phyloP scores from a whole-genome alignment of 2,329 filamentous ascomycete genomes.

The Fusarium ramigenum region DNA sequence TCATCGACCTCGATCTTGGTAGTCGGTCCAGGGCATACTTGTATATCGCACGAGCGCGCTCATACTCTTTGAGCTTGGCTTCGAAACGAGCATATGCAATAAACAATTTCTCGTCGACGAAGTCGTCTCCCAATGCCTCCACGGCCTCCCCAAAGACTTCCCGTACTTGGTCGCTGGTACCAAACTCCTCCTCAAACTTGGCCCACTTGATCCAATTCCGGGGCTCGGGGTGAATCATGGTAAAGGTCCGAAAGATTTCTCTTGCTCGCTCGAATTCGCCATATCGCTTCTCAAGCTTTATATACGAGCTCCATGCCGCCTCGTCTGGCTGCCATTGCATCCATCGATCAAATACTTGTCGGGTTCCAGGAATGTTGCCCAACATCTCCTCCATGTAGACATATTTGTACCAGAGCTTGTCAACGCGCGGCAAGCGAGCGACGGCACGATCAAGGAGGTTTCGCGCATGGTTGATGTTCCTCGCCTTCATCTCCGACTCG shows the following conservation, averaged over 20 bases:
- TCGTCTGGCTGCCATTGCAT: constrained; percentile 98
- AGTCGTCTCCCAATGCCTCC: constrained; percentile 90
- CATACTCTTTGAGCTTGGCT: constrained; percentile 92
- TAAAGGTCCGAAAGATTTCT: constrained; percentile 89
- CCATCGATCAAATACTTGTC: constrained; percentile 97
- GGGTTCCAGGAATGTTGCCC: constrained; percentile 89
- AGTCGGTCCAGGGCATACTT: constrained; percentile 95
- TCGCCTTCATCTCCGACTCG: constrained; percentile 90
- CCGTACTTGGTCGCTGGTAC: constrained; percentile 88
- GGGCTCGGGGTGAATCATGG: constrained; percentile 90
- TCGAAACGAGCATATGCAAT: constrained; percentile 96
- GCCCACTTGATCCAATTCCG: constrained; percentile 99
- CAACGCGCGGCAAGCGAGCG: constrained; percentile 86
- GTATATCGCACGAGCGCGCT: constrained; percentile 93
- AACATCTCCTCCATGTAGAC: constrained; percentile 99
- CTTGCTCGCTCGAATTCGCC: constrained; percentile 91
- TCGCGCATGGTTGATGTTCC: constrained; percentile 96
- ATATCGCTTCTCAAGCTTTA: constrained; percentile 96
- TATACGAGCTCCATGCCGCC: constrained; percentile 93
- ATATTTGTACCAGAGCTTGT: constrained; percentile 99
- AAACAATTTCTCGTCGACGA: constrained; percentile 95
- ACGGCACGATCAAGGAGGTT: constrained; percentile 97
- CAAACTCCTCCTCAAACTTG: constrained; percentile 94
- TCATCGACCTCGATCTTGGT: constrained; percentile 84
- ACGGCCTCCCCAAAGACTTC: constrained; percentile 92